phyloP scores from a whole-genome alignment of 495 filamentous ascomycete genomes.

The Lindgomyces ingoldianus region DNA sequence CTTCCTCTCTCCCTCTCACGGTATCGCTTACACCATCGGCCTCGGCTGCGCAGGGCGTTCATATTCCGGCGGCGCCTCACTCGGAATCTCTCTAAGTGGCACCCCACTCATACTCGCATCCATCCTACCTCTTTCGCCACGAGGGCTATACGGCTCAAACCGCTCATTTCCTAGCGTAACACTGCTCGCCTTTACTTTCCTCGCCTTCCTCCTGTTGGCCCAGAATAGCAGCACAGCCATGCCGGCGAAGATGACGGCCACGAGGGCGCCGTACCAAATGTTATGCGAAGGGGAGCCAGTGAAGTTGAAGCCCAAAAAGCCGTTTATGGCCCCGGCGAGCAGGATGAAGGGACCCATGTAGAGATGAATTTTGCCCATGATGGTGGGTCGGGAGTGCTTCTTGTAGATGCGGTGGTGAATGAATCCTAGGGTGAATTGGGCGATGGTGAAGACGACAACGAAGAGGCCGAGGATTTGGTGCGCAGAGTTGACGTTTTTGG shows the following conservation, averaged over 20 bases:
- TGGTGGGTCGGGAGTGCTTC: constrained; percentile 48
- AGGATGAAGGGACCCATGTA: constrained; percentile 57
- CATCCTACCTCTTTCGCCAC: background rate
- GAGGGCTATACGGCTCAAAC: constrained; percentile 14
- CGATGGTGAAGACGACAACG: constrained; percentile 51
- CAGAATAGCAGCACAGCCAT: constrained; percentile 14
- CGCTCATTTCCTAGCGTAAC: background rate
- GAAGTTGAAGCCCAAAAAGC: constrained; percentile 48
- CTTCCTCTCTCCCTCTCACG: no score
- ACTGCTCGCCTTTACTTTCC: background rate
- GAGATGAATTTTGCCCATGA: constrained; percentile 51
- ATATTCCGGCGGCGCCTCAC: background rate
- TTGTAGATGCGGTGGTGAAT: constrained; percentile 54
- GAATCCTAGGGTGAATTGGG: constrained; percentile 52
- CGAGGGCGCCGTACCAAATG: constrained; percentile 29
- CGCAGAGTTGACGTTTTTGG: constrained; percentile 52
- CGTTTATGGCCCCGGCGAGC: constrained; percentile 53
- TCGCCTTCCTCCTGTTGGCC: constrained; percentile 6
- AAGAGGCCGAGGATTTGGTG: constrained; percentile 64
- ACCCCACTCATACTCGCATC: background rate
- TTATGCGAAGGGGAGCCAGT: constrained; percentile 21
- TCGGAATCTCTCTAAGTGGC: background rate
- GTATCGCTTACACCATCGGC: background rate
- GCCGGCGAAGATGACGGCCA: constrained; percentile 8
- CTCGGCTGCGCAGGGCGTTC: background rate